phyloP scores from a whole-genome alignment of 1,139 yeast genomes.

The Nadsonia starkeyi-henricii region DNA sequence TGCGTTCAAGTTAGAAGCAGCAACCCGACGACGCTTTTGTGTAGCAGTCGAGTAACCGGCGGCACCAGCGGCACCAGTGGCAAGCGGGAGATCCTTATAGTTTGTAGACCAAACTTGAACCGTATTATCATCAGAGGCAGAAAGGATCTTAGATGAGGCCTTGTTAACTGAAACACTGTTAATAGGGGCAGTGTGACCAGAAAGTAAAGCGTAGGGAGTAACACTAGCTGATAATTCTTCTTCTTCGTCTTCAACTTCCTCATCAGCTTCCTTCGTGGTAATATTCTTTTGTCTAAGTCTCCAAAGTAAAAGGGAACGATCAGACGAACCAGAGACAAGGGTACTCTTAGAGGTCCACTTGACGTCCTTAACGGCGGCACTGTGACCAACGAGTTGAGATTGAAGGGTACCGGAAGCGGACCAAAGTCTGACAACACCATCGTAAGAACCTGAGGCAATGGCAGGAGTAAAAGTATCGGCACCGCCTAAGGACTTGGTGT shows the following conservation, averaged over 20 bases:
- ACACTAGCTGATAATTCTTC: slow-evolving; percentile 29
- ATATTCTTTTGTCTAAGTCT: slow-evolving; percentile 36
- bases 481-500: slow-evolving; percentile 1
- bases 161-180: slow-evolving; percentile 54
- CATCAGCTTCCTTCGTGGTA: slow-evolving; percentile 22
- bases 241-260: slow-evolving; percentile 29
- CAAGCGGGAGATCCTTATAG: slow-evolving; percentile 68
- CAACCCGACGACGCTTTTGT: slow-evolving; percentile 77
- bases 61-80: slow-evolving; percentile 26
- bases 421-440: slow-evolving; percentile 87
- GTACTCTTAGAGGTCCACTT: slow-evolving; percentile 49
- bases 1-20: slow-evolving; percentile 37
- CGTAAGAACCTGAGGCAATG: slow-evolving; percentile 82
- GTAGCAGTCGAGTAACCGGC: slow-evolving; percentile 48
- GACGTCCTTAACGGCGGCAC: slow-evolving; percentile 72
- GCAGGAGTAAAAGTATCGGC: slow-evolving; percentile 21
- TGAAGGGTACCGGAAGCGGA: slow-evolving; percentile 72
- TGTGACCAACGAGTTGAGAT: slow-evolving; percentile 75
- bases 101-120: slow-evolving; percentile 83
- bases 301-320: slow-evolving; percentile 83
- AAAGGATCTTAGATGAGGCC: slow-evolving; percentile 42
- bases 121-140: slow-evolving; percentile 75
- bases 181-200: slow-evolving; percentile 83
- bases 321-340: slow-evolving; percentile 77
- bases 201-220: slow-evolving; percentile 46